Evolutionary conservation across 1,284 basidiomycete species (phyloP), one percentile per base, ranked within the genome.

Genomic region (Irpex sp.): DNA sequence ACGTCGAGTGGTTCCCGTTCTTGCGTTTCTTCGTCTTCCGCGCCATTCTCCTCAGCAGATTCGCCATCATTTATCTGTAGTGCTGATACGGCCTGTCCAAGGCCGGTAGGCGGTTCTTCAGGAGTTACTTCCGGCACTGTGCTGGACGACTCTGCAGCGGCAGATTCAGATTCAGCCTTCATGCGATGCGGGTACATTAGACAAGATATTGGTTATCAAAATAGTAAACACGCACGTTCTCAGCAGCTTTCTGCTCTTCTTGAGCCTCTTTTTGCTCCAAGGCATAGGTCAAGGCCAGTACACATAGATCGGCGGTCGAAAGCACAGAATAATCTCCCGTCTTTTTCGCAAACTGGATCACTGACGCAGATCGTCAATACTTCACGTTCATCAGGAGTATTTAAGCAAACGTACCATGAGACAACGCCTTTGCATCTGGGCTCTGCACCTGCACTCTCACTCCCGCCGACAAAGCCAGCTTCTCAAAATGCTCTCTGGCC

Each of bases 301-400:
- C 90, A 67, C 92, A 90, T 63, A 99, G 76, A 87, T 99, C 97
- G 15, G 96, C 86, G 71, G 89, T 85, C 7, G 96, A 98, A 37
- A 99, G 83, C 55, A 97, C 97, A 40, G 93, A 83, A 73, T 95
- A 97, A 77, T 99, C 97, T 77, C 97, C 97, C 0, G 97, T 98
- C 81, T 94, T 94, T 81, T 94, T 96, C 3, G 97, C 94, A 77
- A 91, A 93, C 66, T 92, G 89, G 59, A 93, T 92, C 7, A 97
- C 97, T 94, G 69, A 51, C 40, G 31, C 62, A 63, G 26, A 6
- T 68, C 47, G 66, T 67, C 60, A 64, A 56, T 61, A 13, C 4
- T 19, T 15, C 8, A n/a, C 17, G 5, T 51, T 4, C 15, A 17
- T 17, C 15, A 3, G 4, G 11, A 11, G 13, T 61, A 62, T 51